These are phyloP conservation scores for Syzygium jambos DNA, from an alignment of 345 rosid species.

Conservation along the genomic window DNA sequence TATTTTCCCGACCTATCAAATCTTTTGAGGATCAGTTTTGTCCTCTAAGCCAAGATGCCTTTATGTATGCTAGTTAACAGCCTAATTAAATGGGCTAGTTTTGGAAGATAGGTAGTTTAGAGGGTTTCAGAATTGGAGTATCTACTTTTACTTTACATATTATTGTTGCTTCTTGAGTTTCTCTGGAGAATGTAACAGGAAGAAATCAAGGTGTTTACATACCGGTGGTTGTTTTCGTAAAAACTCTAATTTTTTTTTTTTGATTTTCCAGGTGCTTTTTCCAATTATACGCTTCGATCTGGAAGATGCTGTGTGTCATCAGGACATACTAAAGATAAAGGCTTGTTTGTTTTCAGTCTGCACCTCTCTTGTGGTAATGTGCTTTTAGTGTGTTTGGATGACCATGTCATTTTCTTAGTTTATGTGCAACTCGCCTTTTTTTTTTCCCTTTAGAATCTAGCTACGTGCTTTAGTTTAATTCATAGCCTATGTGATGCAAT, in stretches of 20 bases:
- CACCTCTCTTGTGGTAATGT: conserved; percentile 69
- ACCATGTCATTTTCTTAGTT: background rate
- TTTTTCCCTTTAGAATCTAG: background rate
- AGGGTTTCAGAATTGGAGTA: background rate
- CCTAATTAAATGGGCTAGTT: background rate
- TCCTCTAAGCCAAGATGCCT: background rate
- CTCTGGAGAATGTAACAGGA: background rate
- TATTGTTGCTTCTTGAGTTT: background rate
- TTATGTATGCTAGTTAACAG: background rate
- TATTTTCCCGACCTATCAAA: background rate
- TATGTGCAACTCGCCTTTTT: background rate
- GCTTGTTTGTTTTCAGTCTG: conserved; percentile 81
- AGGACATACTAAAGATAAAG: conserved; percentile 51
- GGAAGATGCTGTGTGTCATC: conserved; percentile 28
- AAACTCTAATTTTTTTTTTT: background rate
- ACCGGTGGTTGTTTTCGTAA: background rate
- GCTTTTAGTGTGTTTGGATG: background rate
- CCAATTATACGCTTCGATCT: conserved; percentile 46
- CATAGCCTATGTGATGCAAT: background rate
- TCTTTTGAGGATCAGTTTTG: background rate
- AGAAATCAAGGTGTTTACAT: background rate
- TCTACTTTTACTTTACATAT: background rate
- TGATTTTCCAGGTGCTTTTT: conserved; percentile 55
- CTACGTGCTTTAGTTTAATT: background rate
- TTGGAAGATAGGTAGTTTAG: background rate